These are phyloP conservation scores for Bonia amplexicaulis DNA, from an alignment of 176 grass and related monocot genomes.

Conservation along the genomic window DNA sequence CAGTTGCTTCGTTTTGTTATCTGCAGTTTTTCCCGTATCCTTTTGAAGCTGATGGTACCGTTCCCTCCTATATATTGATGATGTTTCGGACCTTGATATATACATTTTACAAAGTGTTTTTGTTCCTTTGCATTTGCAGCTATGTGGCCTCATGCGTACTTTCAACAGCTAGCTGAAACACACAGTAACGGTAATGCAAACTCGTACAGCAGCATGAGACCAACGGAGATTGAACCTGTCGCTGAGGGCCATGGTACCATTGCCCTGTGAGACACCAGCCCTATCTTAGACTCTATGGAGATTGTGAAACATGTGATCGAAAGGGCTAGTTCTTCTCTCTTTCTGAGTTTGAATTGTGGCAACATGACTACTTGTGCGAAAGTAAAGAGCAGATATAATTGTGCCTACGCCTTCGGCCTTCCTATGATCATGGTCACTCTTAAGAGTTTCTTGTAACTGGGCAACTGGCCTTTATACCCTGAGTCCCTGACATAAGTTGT, in stretches of 20 bases:
- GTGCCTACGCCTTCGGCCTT: background rate
- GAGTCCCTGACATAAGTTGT: background rate
- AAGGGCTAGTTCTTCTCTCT: background rate
- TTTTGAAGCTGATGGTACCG: constrained; percentile 50
- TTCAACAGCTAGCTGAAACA: constrained; percentile 38
- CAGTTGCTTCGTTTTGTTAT: constrained; percentile 56
- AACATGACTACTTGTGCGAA: background rate
- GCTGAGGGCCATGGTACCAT: constrained; percentile 2
- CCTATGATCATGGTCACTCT: background rate
- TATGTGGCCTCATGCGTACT: constrained; percentile 55
- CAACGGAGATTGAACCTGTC: constrained; percentile 13
- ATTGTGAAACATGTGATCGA: background rate
- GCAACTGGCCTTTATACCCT: background rate
- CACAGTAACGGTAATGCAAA: constrained; percentile 23
- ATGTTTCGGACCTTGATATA: background rate
- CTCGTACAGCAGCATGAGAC: background rate
- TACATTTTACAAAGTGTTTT: background rate
- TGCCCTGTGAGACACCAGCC: constrained; percentile 17
- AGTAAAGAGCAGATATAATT: background rate
- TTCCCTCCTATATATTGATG: background rate
- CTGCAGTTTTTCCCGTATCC: constrained; percentile 55
- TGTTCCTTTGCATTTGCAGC: constrained; percentile 29
- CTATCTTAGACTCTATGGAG: constrained; percentile 35
- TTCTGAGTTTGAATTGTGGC: background rate
- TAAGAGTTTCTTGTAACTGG: background rate